Base-by-base conservation (phyloP, 768 basidiomycete genomes). In the Piloderma croceum region DNA sequence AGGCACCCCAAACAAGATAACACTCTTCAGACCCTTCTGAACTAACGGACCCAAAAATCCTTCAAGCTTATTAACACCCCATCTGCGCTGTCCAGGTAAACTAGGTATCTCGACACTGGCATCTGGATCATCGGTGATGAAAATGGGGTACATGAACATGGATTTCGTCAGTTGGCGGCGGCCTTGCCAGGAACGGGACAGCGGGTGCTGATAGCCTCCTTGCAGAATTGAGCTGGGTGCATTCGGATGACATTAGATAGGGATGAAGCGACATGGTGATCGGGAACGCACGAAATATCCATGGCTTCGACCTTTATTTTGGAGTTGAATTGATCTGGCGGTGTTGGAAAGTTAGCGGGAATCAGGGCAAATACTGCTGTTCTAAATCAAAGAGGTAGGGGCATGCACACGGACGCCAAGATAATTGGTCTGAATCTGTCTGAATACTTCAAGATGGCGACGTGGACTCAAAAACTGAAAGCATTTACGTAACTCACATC, bases 71-170 rank as follows among this genome's bases (percentile, higher is more conserved):
- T 97, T 89, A n/a, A 99, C 67, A 7, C 96, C 96, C 96, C 96
- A 98, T 34, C 92, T 67, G 39, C 83, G 76, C 59, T 97, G 93
- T 5, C 83, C 88, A 5, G 92, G 93, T 7, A 97, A 69, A 17
- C 79, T 71, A 0, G 74, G 54, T 49, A 98, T 92, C 44, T 77
- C 73, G 36, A 83, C 81, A 58, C 78, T 76, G 6, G 90, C 89
- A 44, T 91, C 74, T 2, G 90, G 83, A 44, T 97, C 90, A 62
- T 98, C 94, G 13, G 92, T 91, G 53, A 98, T 86, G 60, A 99
- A 97, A 55, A 99, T 92, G 6, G 96, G 96, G 62, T 98, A 99
- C 88, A 97, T 97, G 63, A 99, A 75, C 92, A 97, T 96, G 49
- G 78, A 76, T 60, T 90, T 93, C 19, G 83, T 81, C 55, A 93